A percentile compares a stretch with the other conserved stretches of the same genome.
Conservation (phyloP, 2,329 filamentous ascomycete genomes). For the Talaromyces rugulosus region DNA sequence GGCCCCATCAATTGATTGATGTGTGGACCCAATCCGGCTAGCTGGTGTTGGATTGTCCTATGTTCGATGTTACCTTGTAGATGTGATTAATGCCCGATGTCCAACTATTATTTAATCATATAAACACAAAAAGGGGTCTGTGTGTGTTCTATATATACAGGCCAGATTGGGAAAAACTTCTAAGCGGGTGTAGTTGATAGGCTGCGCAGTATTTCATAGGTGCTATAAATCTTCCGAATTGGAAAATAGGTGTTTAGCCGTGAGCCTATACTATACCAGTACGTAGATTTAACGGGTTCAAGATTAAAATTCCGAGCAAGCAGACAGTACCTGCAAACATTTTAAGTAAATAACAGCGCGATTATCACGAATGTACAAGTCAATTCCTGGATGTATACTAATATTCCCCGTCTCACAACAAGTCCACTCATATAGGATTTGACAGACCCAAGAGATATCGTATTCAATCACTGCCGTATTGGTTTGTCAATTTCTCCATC, state of each 20-base stretch:
- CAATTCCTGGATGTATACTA: background rate
- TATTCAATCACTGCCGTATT: background rate
- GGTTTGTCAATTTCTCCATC: background rate
- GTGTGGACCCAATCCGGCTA: background rate
- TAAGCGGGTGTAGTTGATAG: background rate
- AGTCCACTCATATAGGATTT: background rate
- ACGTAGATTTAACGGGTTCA: background rate
- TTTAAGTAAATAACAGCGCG: background rate
- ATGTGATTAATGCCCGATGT: background rate
- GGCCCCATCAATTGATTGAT: background rate
- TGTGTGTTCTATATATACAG: background rate
- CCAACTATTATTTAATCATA: background rate
- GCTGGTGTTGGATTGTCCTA: background rate
- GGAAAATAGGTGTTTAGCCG: background rate
- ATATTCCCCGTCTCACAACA: background rate
- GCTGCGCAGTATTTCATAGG: background rate
- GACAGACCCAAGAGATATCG: background rate
- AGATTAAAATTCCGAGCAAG: background rate
- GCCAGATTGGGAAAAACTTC: background rate
- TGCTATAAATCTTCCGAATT: background rate
- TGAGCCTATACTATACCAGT: background rate
- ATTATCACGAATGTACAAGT: background rate
- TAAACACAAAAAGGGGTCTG: background rate
- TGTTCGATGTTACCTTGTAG: background rate
- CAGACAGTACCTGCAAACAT: background rate